Evolutionary conservation across 192 early-diverging fungal species (phyloP), one percentile per base, ranked within the genome.

Genomic region (Obelidium mucronatum): DNA sequence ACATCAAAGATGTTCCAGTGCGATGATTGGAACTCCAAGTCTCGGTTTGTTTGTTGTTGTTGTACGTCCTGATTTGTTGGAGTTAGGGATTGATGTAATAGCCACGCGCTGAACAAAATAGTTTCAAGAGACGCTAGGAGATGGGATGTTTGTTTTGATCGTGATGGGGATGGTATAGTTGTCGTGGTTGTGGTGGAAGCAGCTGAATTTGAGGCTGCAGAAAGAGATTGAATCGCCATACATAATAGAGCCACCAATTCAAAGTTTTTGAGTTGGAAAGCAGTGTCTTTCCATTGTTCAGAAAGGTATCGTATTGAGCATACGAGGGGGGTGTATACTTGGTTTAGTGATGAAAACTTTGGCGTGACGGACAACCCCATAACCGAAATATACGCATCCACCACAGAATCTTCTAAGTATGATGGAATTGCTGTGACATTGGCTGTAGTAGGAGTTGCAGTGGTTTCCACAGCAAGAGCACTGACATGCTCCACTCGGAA

Each of bases 191-290:
- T 8, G 62, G 37, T n/a, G 39, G 62, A 64, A 22, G 22, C 15
- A 15, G 2, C 13, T 24, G 63, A 36, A 19, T 8, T 13, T n/a
- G 31, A 11, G 19, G 31, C 17, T 31, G 5, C 13, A 26, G 24
- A 31, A 51, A 13, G 48, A 58, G 22, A 58, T 22, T 24, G 55
- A 53, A 74, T 30, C 11, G 73, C 58, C 61, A 64, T 54, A 60
- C 73, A 74, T 11, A 74, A 13, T 30, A 74, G 11, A 19, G 73
- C 73, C 13, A 64, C 73, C 28, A 64, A 28, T 64, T 74, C 73
- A 51, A 74, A 74, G 60, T 74, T 64, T 33, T 54, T 40, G 42
- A 64, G 73, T 28, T 37, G 73, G 24, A 31, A 34, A 6, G 17
- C 6, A 6, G 73, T 64, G 59, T 61, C 60, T 33, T 51, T 40